A percentile compares a stretch with the other conserved stretches of the same genome.
These are phyloP conservation scores for Trichoderma afroharzianum DNA, from an alignment of 2,329 filamentous ascomycete genomes.

Conservation along the genomic window DNA sequence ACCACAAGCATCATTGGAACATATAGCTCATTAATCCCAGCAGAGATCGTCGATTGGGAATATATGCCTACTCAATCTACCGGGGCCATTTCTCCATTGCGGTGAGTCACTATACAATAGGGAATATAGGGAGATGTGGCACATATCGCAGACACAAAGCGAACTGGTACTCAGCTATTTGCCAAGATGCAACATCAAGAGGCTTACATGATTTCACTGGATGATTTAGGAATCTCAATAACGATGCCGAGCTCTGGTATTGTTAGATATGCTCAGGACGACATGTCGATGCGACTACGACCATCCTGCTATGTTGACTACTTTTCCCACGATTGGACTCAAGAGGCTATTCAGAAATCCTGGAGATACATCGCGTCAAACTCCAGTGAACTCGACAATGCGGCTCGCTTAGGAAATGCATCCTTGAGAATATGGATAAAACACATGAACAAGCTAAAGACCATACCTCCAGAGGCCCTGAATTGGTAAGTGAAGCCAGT, in stretches of 20 bases:
- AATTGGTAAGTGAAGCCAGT: not conserved
- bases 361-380: not conserved
- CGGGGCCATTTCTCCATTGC: no score
- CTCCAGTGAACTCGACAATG: not conserved
- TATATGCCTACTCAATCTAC: no score
- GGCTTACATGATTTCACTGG: no score
- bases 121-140: no score
- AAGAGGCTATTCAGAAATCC: not conserved
- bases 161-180: no score
- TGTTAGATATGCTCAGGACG: not conserved
- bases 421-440: not conserved
- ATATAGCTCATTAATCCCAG: no score
- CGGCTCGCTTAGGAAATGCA: not conserved
- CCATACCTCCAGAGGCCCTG: not conserved
- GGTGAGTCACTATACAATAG: no score
- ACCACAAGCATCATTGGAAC: no score
- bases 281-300: not conserved
- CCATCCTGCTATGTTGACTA: not conserved
- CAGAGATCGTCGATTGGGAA: no score
- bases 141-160: no score
- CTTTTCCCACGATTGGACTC: not conserved
- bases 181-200: no score
- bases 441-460: not conserved
- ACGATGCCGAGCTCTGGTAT: not conserved
- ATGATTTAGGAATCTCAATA: not conserved